These are phyloP conservation scores for Termitomyces bulborhizus DNA, from an alignment of 768 basidiomycete species.

Conservation along the genomic window DNA sequence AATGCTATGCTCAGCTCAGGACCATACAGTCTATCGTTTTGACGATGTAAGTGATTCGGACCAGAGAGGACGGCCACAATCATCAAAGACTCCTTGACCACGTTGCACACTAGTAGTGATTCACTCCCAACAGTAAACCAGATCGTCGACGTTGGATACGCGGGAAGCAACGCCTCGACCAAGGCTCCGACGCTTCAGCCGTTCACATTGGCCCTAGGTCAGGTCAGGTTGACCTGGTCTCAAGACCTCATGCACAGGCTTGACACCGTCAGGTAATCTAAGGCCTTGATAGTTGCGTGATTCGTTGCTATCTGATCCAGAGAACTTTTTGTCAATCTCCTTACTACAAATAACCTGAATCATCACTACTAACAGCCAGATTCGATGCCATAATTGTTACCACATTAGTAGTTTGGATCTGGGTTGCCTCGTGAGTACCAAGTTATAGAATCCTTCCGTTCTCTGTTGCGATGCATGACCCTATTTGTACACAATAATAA, in stretches of 20 bases:
- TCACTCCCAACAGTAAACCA: not conserved
- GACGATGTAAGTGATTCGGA: too few relatives aligned
- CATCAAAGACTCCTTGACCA: too few relatives aligned
- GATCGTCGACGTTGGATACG: not conserved
- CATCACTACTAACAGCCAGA: too few relatives aligned
- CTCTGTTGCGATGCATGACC: slow-evolving; percentile 2
- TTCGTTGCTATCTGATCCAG: not conserved
- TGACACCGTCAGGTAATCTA: too few relatives aligned
- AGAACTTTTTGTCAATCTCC: not conserved
- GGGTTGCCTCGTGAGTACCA: not conserved
- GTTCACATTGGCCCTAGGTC: too few relatives aligned
- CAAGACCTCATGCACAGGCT: not conserved
- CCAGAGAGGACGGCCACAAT: too few relatives aligned
- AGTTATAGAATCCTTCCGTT: not conserved
- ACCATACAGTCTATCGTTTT: too few relatives aligned
- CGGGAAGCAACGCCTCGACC: too few relatives aligned
- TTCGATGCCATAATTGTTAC: too few relatives aligned
- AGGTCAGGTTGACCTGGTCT: too few relatives aligned
- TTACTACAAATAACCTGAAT: not conserved
- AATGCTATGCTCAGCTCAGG: too few relatives aligned
- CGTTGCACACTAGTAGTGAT: not conserved
- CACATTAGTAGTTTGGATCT: not conserved
- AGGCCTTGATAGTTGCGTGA: too few relatives aligned
- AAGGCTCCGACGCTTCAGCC: not conserved
- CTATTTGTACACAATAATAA: slow-evolving; percentile 1